A percentile compares a stretch with the other conserved stretches of the same genome.
phyloP scores from a whole-genome alignment of 2,329 filamentous ascomycete genomes.

The Ceratocystis papillata region DNA sequence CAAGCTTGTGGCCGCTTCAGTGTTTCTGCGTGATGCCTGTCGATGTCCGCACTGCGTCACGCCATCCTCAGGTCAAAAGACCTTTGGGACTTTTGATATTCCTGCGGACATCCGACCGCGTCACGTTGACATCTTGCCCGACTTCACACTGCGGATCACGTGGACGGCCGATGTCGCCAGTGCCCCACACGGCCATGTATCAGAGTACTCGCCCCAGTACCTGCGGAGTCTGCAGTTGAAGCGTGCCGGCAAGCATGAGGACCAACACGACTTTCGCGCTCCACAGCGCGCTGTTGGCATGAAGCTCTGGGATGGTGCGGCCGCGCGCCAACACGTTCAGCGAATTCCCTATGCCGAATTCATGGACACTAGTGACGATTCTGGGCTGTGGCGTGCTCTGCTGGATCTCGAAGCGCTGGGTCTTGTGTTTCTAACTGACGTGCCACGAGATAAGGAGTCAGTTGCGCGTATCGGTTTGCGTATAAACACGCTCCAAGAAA shows the following conservation, averaged over 20 bases:
- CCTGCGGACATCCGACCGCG: slow-evolving; percentile 31
- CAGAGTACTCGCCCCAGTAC: slow-evolving; percentile 30
- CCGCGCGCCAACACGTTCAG: slow-evolving; percentile 36
- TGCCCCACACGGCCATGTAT: slow-evolving; percentile 30
- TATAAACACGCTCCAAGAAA: slow-evolving; percentile 70
- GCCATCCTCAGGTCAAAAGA: slow-evolving; percentile 49
- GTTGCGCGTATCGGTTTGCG: slow-evolving; percentile 58
- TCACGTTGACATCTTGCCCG: slow-evolving; percentile 29
- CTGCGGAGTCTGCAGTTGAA: slow-evolving; percentile 27
- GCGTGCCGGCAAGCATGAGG: background rate
- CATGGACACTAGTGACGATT: slow-evolving; percentile 42
- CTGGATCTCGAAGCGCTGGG: slow-evolving; percentile 54
- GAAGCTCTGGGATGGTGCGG: slow-evolving; percentile 35
- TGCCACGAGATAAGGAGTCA: slow-evolving; percentile 56
- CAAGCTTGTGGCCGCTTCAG: slow-evolving; percentile 18
- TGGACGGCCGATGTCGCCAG: slow-evolving; percentile 44
- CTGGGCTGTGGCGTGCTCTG: slow-evolving; percentile 50
- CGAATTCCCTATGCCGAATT: slow-evolving; percentile 62
- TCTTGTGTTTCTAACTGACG: slow-evolving; percentile 62
- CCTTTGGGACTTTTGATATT: slow-evolving; percentile 37
- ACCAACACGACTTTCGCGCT: slow-evolving; percentile 23
- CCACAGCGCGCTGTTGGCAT: slow-evolving; percentile 28
- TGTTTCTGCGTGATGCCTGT: slow-evolving; percentile 45
- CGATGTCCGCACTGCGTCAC: slow-evolving; percentile 44
- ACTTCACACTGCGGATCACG: slow-evolving; percentile 43